phyloP scores from a whole-genome alignment of 164 flowering plant species.

The Pachysandra terminalis region DNA sequence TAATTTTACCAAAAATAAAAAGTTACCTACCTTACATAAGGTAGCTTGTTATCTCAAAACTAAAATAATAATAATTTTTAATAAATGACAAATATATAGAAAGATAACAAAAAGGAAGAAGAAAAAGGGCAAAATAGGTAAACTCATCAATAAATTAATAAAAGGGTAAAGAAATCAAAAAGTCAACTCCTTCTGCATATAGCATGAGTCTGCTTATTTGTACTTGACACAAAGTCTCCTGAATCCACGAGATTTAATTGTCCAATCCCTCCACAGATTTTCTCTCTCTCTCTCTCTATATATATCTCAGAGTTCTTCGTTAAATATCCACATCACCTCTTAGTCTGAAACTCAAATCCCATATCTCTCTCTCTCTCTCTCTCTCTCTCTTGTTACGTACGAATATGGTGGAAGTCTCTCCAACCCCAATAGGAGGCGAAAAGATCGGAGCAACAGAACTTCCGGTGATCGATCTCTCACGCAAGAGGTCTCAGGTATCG shows the following conservation, averaged over 20 bases:
- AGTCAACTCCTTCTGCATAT: constrained; percentile 9
- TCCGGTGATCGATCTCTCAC: constrained; percentile 18
- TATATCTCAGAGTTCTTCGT: not conserved
- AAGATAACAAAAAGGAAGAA: no score
- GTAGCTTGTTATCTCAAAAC: no score
- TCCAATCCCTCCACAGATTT: not conserved
- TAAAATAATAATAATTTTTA: no score
- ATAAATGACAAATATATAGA: no score
- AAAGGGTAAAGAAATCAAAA: not conserved
- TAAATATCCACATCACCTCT: not conserved
- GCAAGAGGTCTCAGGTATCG: constrained; percentile 10
- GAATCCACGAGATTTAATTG: constrained; percentile 9
- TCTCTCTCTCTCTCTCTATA: not conserved
- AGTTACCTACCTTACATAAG: no score
- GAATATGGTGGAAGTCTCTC: constrained; percentile 22
- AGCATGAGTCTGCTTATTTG: constrained; percentile 14
- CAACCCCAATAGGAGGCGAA: constrained; percentile 1
- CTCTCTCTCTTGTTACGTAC: not conserved
- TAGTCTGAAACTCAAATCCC: not conserved
- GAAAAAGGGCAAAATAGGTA: no score
- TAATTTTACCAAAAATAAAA: no score
- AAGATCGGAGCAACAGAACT: not conserved
- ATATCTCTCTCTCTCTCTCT: not conserved
- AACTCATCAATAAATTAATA: no score
- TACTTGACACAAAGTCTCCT: constrained; percentile 11